Conservation (phyloP, 1,139 yeast genomes). For the Geotrichum histeridarum region DNA sequence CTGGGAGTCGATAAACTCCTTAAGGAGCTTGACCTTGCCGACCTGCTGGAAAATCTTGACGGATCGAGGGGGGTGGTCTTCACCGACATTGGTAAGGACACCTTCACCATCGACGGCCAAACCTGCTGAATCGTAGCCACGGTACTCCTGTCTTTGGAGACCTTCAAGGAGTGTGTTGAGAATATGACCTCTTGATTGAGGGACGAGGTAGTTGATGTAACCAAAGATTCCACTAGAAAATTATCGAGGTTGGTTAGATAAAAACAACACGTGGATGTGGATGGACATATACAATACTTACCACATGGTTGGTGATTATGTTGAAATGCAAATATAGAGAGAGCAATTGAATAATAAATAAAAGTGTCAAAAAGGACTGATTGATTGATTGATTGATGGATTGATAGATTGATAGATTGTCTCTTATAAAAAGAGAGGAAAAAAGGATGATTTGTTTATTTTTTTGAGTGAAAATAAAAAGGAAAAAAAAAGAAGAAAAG, state of each 20-base stretch:
- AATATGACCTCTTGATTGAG: slow-evolving; percentile 87
- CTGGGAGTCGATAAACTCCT: slow-evolving; percentile 53
- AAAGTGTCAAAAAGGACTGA: slow-evolving; percentile 22
- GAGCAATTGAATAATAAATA: slow-evolving; percentile 23
- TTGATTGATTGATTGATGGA: too few species aligned
- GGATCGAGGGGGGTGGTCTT: slow-evolving; percentile 33
- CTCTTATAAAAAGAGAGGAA: too few species aligned
- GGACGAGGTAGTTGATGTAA: slow-evolving; percentile 91
- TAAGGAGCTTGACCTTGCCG: slow-evolving; percentile 85
- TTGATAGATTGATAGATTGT: too few species aligned
- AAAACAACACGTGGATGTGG: neutral
- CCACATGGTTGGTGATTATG: slow-evolving; percentile 14
- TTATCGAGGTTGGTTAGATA: neutral
- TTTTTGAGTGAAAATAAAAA: too few species aligned
- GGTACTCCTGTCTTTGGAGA: slow-evolving; percentile 85
- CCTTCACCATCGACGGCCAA: slow-evolving; percentile 90
- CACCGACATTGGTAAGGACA: slow-evolving; percentile 27
- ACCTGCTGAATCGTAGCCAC: slow-evolving; percentile 98
- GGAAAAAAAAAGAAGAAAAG: slow-evolving; percentile 24
- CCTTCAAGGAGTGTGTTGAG: slow-evolving; percentile 87
- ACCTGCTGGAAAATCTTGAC: slow-evolving; percentile 73
- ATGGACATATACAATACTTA: slow-evolving; percentile 9
- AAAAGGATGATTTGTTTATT: too few species aligned
- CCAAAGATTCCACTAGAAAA: slow-evolving; percentile 88
- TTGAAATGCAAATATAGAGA: neutral